These are phyloP conservation scores for Pleurotus giganteus DNA, from an alignment of 768 basidiomycete genomes.

Conservation along the genomic window DNA sequence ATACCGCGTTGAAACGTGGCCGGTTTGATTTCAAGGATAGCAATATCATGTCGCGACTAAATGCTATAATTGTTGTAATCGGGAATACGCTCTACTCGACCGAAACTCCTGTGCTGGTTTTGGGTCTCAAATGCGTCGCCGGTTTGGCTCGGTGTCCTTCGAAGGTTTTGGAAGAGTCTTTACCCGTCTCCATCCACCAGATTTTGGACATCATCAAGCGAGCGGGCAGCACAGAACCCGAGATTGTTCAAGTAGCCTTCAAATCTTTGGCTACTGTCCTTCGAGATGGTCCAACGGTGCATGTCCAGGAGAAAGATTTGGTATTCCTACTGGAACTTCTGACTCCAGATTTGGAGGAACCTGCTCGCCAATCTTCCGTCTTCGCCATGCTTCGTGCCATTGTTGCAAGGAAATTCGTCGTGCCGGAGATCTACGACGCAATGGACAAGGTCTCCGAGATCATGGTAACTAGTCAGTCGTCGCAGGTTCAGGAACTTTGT, in stretches of 20 bases:
- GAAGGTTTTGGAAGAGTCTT: slow-evolving; percentile 66
- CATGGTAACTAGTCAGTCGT: slow-evolving; percentile 91
- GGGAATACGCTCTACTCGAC: slow-evolving; percentile 92
- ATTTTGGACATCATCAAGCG: slow-evolving; percentile 81
- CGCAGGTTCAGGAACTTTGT: slow-evolving; percentile 88
- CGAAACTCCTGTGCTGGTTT: slow-evolving; percentile 67
- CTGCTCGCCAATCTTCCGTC: slow-evolving; percentile 77
- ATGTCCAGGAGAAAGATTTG: slow-evolving; percentile 88
- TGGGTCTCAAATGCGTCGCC: slow-evolving; percentile 77
- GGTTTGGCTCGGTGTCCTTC: slow-evolving; percentile 84
- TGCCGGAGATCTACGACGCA: slow-evolving; percentile 94
- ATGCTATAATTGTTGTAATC: slow-evolving; percentile 81
- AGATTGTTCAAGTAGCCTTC: slow-evolving; percentile 84
- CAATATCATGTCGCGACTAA: slow-evolving; percentile 76
- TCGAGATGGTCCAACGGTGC: slow-evolving; percentile 81
- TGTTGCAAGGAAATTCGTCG: slow-evolving; percentile 86
- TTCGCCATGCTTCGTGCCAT: slow-evolving; percentile 91
- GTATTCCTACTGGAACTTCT: slow-evolving; percentile 84
- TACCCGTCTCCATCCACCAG: slow-evolving; percentile 82
- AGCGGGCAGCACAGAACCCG: slow-evolving; percentile 84
- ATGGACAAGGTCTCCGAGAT: slow-evolving; percentile 93
- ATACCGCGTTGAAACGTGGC: slow-evolving; percentile 81
- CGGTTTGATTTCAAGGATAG: slow-evolving; percentile 82
- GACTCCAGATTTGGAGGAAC: slow-evolving; percentile 88
- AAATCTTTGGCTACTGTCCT: slow-evolving; percentile 83